phyloP scores from a whole-genome alignment of 768 basidiomycete species.

The Cyathus striatus region DNA sequence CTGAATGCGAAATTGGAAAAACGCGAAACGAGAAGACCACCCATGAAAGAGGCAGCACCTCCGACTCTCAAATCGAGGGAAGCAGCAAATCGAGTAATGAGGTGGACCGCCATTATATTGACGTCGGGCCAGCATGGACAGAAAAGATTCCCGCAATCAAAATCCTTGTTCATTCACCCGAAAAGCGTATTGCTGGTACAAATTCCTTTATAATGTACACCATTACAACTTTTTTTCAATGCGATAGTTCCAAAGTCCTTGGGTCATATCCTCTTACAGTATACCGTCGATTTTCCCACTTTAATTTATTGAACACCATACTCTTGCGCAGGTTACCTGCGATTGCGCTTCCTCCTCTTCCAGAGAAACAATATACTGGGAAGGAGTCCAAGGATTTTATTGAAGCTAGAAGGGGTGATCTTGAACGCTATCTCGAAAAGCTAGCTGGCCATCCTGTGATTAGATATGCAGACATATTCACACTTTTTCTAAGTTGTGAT shows the following conservation, averaged over 20 bases:
- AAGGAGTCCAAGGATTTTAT: constrained; percentile 79
- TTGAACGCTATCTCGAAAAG: constrained; percentile 71
- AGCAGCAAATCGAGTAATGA: constrained; percentile 38
- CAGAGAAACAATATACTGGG: constrained; percentile 82
- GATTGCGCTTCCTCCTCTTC: constrained; percentile 74
- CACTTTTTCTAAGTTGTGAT: constrained; percentile 76
- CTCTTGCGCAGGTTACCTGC: constrained; percentile 67
- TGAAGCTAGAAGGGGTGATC: constrained; percentile 74
- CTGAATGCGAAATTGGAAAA: too few species aligned
- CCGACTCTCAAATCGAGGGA: constrained; percentile 31
- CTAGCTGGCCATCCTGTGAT: constrained; percentile 74
- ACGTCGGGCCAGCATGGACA: constrained; percentile 69
- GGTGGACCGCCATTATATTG: constrained; percentile 67
- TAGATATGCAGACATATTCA: constrained; percentile 72
- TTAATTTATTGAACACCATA: constrained; percentile 71
- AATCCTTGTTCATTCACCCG: constrained; percentile 75
- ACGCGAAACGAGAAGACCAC: background rate
- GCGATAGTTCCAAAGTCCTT: constrained; percentile 5
- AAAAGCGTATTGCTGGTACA: constrained; percentile 65
- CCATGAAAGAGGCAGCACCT: constrained; percentile 25
- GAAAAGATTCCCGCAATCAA: constrained; percentile 67
- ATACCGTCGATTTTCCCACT: constrained; percentile 80
- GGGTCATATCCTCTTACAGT: constrained; percentile 49
- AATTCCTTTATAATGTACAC: constrained; percentile 73
- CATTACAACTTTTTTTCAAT: constrained; percentile 68